Percentiles rank a stretch among this genome's conserved stretches.
These are phyloP conservation scores for Dalbergia cultrata DNA, from an alignment of 306 rosid genomes.

Conservation along the genomic window DNA sequence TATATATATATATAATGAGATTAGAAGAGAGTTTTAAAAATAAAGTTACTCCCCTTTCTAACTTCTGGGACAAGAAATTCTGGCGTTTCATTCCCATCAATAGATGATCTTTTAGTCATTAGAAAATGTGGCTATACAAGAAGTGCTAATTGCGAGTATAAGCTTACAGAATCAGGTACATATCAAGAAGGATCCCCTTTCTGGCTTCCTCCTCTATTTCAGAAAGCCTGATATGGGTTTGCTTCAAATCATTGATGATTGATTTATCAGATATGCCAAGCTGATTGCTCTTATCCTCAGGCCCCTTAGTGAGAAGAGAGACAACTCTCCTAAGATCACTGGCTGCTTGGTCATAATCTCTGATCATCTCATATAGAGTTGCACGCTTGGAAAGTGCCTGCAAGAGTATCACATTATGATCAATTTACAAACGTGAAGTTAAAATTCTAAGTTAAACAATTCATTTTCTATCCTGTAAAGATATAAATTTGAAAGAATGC, in stretches of 20 bases:
- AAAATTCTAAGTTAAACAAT: constrained; percentile 35
- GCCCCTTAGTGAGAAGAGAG: constrained; percentile 61
- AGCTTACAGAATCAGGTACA: constrained; percentile 95
- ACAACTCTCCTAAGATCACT: constrained; percentile 79
- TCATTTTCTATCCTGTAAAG: neutral
- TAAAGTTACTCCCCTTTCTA: neutral
- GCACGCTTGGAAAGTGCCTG: constrained; percentile 98
- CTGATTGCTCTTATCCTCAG: constrained; percentile 63
- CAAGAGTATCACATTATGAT: constrained; percentile 37
- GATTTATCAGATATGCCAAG: constrained; percentile 70
- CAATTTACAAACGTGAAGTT: neutral
- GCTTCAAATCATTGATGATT: constrained; percentile 79
- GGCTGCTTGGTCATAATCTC: constrained; percentile 93
- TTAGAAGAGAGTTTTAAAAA: too few species aligned
- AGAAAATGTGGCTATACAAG: constrained; percentile 3
- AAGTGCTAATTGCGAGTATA: neutral
- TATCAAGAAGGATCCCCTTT: constrained; percentile 85
- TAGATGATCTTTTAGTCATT: neutral
- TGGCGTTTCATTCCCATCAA: too few species aligned
- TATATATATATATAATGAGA: too few species aligned
- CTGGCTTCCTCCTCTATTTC: constrained; percentile 89
- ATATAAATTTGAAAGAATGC: constrained; percentile 17
- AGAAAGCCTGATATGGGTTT: constrained; percentile 67
- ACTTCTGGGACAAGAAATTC: neutral
- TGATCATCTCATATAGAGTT: constrained; percentile 76